Evolutionary conservation across 2,329 filamentous ascomycete species (phyloP), one percentile per base, ranked within the genome.

Genomic region (Trichoderma atrobrunneum): DNA sequence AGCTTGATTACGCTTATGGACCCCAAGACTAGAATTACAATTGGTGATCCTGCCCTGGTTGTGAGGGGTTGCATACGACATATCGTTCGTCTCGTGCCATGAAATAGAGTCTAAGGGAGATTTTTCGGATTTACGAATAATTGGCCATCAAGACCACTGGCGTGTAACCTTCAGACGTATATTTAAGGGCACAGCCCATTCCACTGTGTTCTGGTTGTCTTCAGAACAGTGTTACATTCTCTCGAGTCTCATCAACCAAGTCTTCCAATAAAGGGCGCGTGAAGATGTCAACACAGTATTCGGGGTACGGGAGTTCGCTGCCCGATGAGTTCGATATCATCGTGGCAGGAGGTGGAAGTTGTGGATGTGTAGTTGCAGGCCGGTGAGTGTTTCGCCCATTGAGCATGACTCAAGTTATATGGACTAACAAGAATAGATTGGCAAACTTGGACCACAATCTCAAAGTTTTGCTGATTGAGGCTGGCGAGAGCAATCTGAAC

Each of bases 391-490:
- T 34, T 6, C 26, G 3, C 5, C 6, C 12, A 8, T 18, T n/a
- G 6, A 11, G n/a, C 16, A 36, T 18, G 1, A 7, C 14, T 10
- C 5, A n/a, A 43, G 0, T n/a, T 0, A 10, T n/a, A 43, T 18
- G 8, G 10, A 16, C 66, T 69, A 28, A 51, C 1, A 8, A 24
- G 24, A 11, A 71, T 18, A 70, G 76, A 28, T 70, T 77, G 16
- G 72, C 73, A 36, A 72, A 77, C 51, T 68, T 70, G 0, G 64
- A 76, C 34, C 73, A 75, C 3, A 54, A 71, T n/a, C 65, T 76
- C 21, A 73, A 74, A 1, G 72, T 77, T 8, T 69, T 76, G 3
- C 36, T 77, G 56, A 74, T 77, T 43, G 76, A 76, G 71, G 73
- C 71, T 48, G 76, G 76, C 2, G 61, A 71, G 18, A 72, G 75